Conservation (phyloP, 371 early-diverging fungal genomes). For the Gilbertella persicaria region DNA sequence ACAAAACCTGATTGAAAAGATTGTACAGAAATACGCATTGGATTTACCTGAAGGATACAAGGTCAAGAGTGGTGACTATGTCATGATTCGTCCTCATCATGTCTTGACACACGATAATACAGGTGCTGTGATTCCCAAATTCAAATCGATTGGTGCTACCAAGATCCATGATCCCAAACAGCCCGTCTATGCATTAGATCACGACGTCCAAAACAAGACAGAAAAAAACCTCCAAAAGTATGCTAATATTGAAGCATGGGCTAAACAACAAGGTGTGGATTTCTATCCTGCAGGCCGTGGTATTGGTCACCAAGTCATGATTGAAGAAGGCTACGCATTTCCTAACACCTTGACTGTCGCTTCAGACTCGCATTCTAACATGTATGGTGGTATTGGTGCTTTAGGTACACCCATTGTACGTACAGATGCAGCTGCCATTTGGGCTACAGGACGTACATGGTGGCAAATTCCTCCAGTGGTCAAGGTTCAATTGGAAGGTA, state of each 20-base stretch:
- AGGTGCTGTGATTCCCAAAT: conserved; percentile 91
- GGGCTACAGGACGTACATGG: conserved; percentile 97
- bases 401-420: conserved; percentile 96
- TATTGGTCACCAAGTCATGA: conserved; percentile 96
- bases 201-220: conserved; percentile 93
- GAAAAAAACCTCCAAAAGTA: conserved; percentile 91
- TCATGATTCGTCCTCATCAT: conserved; percentile 88
- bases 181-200: conserved; percentile 94
- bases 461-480: conserved; percentile 97
- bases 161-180: conserved; percentile 78
- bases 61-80: conserved; percentile 90
- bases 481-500: conserved; percentile 77
- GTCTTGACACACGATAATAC: conserved; percentile 97
- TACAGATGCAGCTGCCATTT: conserved; percentile 96
- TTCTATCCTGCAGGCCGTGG: conserved; percentile 96
- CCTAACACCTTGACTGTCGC: conserved; percentile 93
- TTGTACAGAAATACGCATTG: conserved; percentile 87
- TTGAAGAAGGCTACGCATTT: conserved; percentile 95
- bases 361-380: conserved; percentile 97
- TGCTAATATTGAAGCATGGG: conserved; percentile 80
- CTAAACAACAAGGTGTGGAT: conserved; percentile 78
- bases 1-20: conserved; percentile 91
- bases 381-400: conserved; percentile 95
- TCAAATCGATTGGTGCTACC: conserved; percentile 87
- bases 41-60: conserved; percentile 64